Evolutionary conservation across 1,284 basidiomycete genomes (phyloP).

Genomic region (Fomitopsis betulina): DNA sequence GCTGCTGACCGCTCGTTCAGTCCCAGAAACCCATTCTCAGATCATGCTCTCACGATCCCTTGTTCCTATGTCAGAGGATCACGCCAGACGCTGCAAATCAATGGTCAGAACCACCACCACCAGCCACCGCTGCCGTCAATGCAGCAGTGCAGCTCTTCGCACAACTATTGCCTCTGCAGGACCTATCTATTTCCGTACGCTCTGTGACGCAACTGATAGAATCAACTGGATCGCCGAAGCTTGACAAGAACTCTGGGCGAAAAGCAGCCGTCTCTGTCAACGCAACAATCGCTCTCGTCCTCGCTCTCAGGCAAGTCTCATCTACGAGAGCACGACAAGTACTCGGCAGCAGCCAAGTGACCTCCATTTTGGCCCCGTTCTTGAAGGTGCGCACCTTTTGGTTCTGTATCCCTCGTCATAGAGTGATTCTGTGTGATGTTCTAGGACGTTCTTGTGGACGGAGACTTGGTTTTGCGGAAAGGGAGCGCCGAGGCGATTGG

Average conservation of each 20-base stretch:
- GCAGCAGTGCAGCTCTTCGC: conserved; percentile 87
- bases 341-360: conserved; percentile 68
- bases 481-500: conserved; percentile 92
- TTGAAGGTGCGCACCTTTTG: conserved; percentile 53
- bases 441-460: conserved; percentile 79
- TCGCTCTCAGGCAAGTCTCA: conserved; percentile 66
- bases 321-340: conserved; percentile 48
- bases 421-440: no score
- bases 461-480: conserved; percentile 73
- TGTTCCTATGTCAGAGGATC: conserved; percentile 63
- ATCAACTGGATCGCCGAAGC: conserved; percentile 67
- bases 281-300: conserved; percentile 73
- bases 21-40: conserved; percentile 77
- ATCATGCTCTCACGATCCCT: conserved; percentile 84
- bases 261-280: conserved; percentile 87
- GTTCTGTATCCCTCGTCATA: no score
- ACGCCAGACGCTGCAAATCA: conserved; percentile 38
- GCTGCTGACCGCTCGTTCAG: conserved; percentile 33
- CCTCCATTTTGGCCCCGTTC: conserved; percentile 66
- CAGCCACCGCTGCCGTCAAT: conserved; percentile 84
- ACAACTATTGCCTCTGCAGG: conserved; percentile 76
- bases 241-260: conserved; percentile 89
- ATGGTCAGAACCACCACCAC: conserved; percentile 64
- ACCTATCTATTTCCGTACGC: conserved; percentile 61
- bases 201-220: conserved; percentile 72